Percentiles rank a stretch among this genome's conserved stretches.
phyloP scores from a whole-genome alignment of 371 early-diverging fungal species.

The Mortierella sp. region DNA sequence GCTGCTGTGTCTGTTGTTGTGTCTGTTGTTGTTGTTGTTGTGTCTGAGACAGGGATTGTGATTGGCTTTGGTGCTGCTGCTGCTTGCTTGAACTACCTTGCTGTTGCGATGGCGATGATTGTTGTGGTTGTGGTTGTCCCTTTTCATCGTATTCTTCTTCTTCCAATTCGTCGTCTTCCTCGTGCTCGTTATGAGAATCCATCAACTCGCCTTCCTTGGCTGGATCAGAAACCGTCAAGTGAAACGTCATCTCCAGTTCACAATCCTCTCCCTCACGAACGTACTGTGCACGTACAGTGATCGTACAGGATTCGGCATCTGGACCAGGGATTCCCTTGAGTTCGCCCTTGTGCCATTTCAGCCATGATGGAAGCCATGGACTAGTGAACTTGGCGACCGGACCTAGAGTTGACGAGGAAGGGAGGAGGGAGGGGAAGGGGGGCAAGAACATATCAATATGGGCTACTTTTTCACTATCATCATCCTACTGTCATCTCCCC shows the following conservation, averaged over 20 bases:
- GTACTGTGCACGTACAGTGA: constrained; percentile 66
- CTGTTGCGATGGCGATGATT: not conserved
- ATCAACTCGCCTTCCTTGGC: constrained; percentile 27
- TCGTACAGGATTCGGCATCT: constrained; percentile 58
- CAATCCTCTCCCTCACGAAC: constrained; percentile 63
- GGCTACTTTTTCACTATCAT: too few relatives aligned
- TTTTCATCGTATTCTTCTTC: constrained; percentile 8
- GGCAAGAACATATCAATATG: too few relatives aligned
- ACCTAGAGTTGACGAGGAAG: constrained; percentile 45
- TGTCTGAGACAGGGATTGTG: not conserved
- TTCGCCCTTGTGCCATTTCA: constrained; percentile 70
- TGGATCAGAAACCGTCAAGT: constrained; percentile 41
- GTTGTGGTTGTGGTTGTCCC: constrained; percentile 2
- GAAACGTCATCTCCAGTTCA: constrained; percentile 56
- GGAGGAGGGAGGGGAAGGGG: not conserved
- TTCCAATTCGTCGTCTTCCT: constrained; percentile 12
- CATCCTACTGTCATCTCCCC: too few relatives aligned
- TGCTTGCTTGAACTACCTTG: not conserved
- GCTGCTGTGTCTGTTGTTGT: constrained; percentile 12
- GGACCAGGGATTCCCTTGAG: constrained; percentile 66
- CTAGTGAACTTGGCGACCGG: constrained; percentile 72
- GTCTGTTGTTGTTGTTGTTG: constrained; percentile 6
- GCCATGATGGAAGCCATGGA: constrained; percentile 72
- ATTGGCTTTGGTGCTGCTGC: not conserved
- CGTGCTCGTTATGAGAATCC: constrained; percentile 17